Percentiles rank a stretch among this genome's conserved stretches.
Conservation (phyloP, 1,284 basidiomycete species). For the Hypsizygus ulmarius region DNA sequence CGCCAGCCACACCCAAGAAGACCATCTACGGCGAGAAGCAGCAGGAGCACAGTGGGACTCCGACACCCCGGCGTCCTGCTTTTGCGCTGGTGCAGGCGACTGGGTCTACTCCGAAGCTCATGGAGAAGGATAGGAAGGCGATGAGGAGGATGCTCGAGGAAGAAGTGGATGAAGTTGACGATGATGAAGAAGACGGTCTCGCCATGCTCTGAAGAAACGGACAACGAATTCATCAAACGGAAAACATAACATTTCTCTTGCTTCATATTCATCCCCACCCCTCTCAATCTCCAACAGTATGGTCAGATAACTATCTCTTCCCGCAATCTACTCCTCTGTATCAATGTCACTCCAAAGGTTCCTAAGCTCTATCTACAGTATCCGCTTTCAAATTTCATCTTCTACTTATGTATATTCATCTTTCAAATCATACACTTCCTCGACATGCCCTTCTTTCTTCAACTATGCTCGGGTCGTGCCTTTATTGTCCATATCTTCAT, state of each 20-base stretch:
- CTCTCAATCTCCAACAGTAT: conserved; percentile 1
- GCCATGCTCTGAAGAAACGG: background rate
- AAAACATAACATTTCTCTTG: background rate
- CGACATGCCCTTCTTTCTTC: conserved; percentile 1
- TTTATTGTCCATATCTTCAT: too few relatives aligned
- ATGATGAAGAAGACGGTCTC: conserved; percentile 21
- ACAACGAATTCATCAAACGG: conserved; percentile 1
- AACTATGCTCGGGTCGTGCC: background rate
- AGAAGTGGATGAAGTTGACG: conserved; percentile 27
- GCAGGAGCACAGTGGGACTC: conserved; percentile 13
- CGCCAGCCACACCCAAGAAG: conserved; percentile 28
- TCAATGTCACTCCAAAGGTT: background rate
- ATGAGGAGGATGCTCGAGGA: conserved; percentile 28
- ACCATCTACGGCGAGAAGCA: conserved; percentile 3
- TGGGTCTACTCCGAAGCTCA: conserved; percentile 21
- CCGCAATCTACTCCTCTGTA: conserved; percentile 5
- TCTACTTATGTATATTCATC: background rate
- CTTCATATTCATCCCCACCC: background rate
- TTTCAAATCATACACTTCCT: conserved; percentile 3
- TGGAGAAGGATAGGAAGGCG: conserved; percentile 25
- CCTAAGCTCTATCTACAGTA: background rate
- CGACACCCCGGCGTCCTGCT: conserved; percentile 26
- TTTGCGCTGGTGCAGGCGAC: conserved; percentile 17
- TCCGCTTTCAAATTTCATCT: background rate
- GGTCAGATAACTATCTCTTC: background rate